Percentiles rank a stretch among this genome's conserved stretches.
phyloP scores from a whole-genome alignment of 805 yeast genomes.

The Zygoascus tannicola region DNA sequence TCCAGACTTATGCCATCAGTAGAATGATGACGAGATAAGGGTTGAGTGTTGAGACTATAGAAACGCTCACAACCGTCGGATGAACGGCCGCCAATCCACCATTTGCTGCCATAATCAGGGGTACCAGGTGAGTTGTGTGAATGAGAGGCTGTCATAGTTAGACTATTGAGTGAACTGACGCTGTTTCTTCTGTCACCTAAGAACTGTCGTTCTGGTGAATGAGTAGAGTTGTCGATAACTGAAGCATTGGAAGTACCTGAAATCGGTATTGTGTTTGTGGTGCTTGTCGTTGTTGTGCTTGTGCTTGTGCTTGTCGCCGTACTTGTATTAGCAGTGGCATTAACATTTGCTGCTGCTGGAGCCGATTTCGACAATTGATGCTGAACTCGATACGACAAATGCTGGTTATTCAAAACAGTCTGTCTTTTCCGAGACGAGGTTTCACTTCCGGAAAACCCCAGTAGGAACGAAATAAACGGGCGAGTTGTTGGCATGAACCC shows the following conservation, averaged over 20 bases:
- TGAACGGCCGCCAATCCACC: constrained; percentile 25
- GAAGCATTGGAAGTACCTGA: neutral
- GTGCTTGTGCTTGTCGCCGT: neutral
- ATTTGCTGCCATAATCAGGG: constrained; percentile 15
- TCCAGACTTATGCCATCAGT: constrained; percentile 20
- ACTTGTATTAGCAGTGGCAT: neutral
- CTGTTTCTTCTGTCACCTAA: too few species aligned
- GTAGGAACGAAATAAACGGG: constrained; percentile 19
- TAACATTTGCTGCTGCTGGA: neutral
- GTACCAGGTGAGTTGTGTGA: constrained; percentile 7
- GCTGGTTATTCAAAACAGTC: too few species aligned
- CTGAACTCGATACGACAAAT: too few species aligned
- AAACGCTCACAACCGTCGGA: constrained; percentile 22
- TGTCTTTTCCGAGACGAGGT: too few species aligned
- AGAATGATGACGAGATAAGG: constrained; percentile 11
- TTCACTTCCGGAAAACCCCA: constrained; percentile 13
- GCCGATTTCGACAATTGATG: too few species aligned
- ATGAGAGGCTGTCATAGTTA: too few species aligned
- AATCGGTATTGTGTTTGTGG: neutral
- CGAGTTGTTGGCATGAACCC: constrained; percentile 17
- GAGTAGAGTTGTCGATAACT: neutral
- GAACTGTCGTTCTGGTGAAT: constrained; percentile 2
- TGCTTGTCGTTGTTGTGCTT: neutral
- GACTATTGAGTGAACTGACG: neutral
- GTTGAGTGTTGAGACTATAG: constrained; percentile 19